phyloP scores from a whole-genome alignment of 2,329 filamentous ascomycete genomes.

The Podosphaera fusca region DNA sequence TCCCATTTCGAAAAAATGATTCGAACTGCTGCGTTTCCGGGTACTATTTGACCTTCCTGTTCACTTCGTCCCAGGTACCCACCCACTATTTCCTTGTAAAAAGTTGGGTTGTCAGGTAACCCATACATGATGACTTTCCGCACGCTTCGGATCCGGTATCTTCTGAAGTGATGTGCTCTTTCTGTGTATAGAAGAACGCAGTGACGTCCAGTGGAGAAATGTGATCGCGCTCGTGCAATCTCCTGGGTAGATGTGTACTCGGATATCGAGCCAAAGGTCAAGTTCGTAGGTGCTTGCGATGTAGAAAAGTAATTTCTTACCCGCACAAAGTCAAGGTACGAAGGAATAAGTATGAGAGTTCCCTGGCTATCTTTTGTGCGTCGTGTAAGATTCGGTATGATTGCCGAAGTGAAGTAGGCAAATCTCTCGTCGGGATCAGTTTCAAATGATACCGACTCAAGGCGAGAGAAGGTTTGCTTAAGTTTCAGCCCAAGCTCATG shows the following conservation, averaged over 20 bases:
- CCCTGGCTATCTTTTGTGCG: conserved; percentile 42
- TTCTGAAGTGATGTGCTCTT: conserved; percentile 85
- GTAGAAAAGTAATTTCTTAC: conserved; percentile 81
- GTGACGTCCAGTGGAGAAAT: conserved; percentile 68
- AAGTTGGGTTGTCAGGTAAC: conserved; percentile 66
- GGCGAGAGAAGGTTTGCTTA: conserved; percentile 76
- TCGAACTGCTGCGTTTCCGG: conserved; percentile 34
- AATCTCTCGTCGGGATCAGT: conserved; percentile 74
- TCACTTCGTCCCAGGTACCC: conserved; percentile 39
- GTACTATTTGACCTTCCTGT: conserved; percentile 29
- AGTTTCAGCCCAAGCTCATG: conserved; percentile 48
- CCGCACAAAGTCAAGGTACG: conserved; percentile 85
- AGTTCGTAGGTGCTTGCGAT: conserved; percentile 27
- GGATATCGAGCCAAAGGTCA: conserved; percentile 61
- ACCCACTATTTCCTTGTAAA: conserved; percentile 56
- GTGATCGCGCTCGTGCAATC: conserved; percentile 60
- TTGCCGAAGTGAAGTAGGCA: conserved; percentile 65
- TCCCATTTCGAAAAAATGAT: conserved; percentile 75
- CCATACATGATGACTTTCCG: conserved; percentile 74
- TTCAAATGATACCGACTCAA: conserved; percentile 45
- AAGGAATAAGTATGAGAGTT: conserved; percentile 72
- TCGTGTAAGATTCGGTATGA: conserved; percentile 53
- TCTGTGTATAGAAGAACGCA: conserved; percentile 76
- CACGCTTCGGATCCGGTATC: conserved; percentile 65
- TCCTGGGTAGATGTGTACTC: conserved; percentile 69